These are phyloP conservation scores for Leccinum variicolor DNA, from an alignment of 768 basidiomycete species.

Conservation along the genomic window DNA sequence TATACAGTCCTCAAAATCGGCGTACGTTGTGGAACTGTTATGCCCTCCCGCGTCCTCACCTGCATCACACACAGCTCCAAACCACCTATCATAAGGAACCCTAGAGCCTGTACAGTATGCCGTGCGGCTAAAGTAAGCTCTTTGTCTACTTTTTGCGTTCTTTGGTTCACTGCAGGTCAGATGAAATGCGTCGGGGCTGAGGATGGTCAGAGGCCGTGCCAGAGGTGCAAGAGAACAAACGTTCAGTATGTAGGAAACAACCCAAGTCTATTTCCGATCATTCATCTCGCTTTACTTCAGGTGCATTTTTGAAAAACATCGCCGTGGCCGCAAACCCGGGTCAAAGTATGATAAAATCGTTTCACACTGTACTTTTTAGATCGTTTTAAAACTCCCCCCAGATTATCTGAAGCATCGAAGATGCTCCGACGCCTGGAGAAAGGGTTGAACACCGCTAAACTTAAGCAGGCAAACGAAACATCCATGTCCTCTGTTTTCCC, in stretches of 20 bases:
- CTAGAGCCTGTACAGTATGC: constrained; percentile 79
- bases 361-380: neutral
- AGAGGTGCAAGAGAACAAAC: constrained; percentile 79
- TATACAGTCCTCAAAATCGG: constrained; percentile 29
- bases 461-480: constrained; percentile 51
- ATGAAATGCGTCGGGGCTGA: constrained; percentile 93
- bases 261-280: neutral
- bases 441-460: constrained; percentile 71
- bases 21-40: constrained; percentile 16
- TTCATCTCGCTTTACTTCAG: constrained; percentile 35
- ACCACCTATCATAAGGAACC: constrained; percentile 45
- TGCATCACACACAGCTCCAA: constrained; percentile 33
- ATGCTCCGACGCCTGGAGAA: constrained; percentile 87
- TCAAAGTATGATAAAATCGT: constrained; percentile 60
- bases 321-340: constrained; percentile 83
- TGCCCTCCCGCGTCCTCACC: constrained; percentile 10
- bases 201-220: constrained; percentile 76
- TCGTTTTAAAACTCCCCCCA: constrained; percentile 27
- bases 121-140: constrained; percentile 69
- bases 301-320: constrained; percentile 86
- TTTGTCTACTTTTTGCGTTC: constrained; percentile 12
- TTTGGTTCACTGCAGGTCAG: constrained; percentile 36
- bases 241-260: constrained; percentile 52
- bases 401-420: constrained; percentile 85
- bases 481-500: constrained; percentile 32